Evolutionary conservation across 352 stramenopile genomes (phyloP).

Genomic region (Globisporangium polare): DNA sequence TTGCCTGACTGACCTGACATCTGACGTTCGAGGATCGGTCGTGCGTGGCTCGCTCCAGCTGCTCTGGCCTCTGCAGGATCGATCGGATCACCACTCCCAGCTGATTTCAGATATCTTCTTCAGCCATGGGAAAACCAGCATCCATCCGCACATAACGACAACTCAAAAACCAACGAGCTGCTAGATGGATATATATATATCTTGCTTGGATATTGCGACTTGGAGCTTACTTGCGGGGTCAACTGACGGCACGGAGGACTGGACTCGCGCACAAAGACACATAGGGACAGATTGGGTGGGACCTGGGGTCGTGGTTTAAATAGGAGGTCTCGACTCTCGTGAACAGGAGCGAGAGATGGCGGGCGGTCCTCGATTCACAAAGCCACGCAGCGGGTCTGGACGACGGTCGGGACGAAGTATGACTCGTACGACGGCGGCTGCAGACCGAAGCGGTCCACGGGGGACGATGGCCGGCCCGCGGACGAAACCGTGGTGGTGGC

Average conservation of each 20-base stretch:
- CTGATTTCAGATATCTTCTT: too few relatives aligned
- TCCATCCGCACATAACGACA: too few relatives aligned
- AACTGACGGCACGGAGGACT: too few relatives aligned
- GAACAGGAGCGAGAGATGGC: not conserved
- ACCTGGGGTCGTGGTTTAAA: slow-evolving; percentile 5
- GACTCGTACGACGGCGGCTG: slow-evolving; percentile 1
- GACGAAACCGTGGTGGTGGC: not conserved
- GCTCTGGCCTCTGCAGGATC: too few relatives aligned
- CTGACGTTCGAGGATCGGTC: not conserved
- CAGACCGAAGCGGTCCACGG: slow-evolving; percentile 2
- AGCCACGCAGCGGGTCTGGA: slow-evolving; percentile 14
- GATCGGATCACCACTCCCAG: too few relatives aligned
- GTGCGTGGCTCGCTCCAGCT: too few relatives aligned
- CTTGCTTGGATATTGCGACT: not conserved
- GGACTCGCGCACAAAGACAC: not conserved
- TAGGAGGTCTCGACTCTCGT: not conserved
- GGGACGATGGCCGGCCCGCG: not conserved
- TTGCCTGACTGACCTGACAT: not conserved
- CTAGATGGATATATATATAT: too few relatives aligned
- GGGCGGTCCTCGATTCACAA: not conserved
- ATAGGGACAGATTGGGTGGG: not conserved
- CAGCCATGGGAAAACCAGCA: too few relatives aligned
- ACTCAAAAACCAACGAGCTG: too few relatives aligned
- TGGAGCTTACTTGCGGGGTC: not conserved
- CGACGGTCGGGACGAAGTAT: slow-evolving; percentile 14